phyloP scores from a whole-genome alignment of 2,329 filamentous ascomycete genomes.

The Neofusicoccum laricinum region DNA sequence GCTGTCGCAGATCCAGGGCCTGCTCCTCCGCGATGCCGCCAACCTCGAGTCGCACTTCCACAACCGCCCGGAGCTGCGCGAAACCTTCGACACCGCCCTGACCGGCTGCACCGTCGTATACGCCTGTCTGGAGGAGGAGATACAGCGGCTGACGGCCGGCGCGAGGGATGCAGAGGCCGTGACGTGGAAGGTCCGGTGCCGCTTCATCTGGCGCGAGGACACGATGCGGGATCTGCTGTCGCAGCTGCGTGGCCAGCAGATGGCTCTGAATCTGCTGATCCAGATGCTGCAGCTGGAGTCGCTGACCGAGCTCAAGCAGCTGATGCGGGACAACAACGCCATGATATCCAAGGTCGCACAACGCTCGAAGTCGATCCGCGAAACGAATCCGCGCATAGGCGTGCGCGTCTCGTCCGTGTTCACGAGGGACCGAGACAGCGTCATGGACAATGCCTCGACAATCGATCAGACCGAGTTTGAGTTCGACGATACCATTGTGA shows the following conservation, averaged over 20 bases:
- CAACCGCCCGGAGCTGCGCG: slow-evolving; percentile 28
- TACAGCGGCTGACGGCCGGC: slow-evolving; percentile 25
- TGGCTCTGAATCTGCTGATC: slow-evolving; percentile 30
- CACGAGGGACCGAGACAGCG: slow-evolving; percentile 15
- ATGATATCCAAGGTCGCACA: slow-evolving; percentile 28
- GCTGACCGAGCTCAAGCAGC: slow-evolving; percentile 29
- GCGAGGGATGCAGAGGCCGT: slow-evolving; percentile 23
- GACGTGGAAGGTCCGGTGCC: slow-evolving; percentile 26
- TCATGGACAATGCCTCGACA: slow-evolving; percentile 22
- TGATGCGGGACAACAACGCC: slow-evolving; percentile 29
- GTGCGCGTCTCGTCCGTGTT: slow-evolving; percentile 27
- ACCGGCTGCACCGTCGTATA: slow-evolving; percentile 34
- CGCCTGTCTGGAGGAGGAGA: slow-evolving; percentile 31
- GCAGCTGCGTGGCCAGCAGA: slow-evolving; percentile 34
- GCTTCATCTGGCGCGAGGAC: slow-evolving; percentile 31
- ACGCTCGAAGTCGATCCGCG: slow-evolving; percentile 26
- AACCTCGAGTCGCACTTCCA: slow-evolving; percentile 18
- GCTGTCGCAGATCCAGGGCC: slow-evolving; percentile 29
- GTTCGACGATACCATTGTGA: slow-evolving; percentile 32
- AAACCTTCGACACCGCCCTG: slow-evolving; percentile 31
- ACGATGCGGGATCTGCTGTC: slow-evolving; percentile 33
- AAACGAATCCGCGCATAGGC: slow-evolving; percentile 26
- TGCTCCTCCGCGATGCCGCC: slow-evolving; percentile 26
- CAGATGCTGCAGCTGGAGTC: slow-evolving; percentile 36
- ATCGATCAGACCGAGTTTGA: slow-evolving; percentile 26